A percentile compares a stretch with the other conserved stretches of the same genome.
These are phyloP conservation scores for Euphorbia celastroides DNA, from an alignment of 441 rosid species.

Conservation along the genomic window DNA sequence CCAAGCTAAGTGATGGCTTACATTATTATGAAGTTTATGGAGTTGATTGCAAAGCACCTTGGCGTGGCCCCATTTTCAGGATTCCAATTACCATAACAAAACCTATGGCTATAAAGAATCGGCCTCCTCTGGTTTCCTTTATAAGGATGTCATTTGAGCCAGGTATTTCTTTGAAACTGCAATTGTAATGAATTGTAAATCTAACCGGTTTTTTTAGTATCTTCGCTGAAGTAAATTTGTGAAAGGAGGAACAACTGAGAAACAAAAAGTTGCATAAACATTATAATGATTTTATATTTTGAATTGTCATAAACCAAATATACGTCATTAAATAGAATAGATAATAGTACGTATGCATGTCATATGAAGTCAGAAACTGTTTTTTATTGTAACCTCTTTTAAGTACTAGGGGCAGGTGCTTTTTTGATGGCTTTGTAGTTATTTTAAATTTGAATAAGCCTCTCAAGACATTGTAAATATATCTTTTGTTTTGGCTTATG, in stretches of 20 bases:
- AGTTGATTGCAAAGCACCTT: conserved; percentile 90
- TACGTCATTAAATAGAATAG: background rate
- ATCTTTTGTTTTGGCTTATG: background rate
- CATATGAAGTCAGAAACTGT: background rate
- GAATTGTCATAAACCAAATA: background rate
- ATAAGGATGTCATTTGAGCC: conserved; percentile 78
- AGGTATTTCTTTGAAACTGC: conserved; percentile 42
- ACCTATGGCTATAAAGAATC: conserved; percentile 54
- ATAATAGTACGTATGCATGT: too few relatives aligned
- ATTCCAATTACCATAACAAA: conserved; percentile 88
- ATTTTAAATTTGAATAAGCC: background rate
- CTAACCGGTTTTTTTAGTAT: background rate
- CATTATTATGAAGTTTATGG: conserved; percentile 93
- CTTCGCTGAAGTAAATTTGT: background rate
- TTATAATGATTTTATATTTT: background rate
- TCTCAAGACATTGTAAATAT: background rate
- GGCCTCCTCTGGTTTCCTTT: conserved; percentile 71
- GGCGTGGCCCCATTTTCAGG: conserved; percentile 94
- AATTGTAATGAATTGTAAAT: background rate
- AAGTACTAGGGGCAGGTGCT: background rate
- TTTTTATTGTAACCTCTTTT: background rate
- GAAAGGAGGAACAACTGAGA: background rate
- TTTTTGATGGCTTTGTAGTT: background rate
- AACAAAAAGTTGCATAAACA: background rate
- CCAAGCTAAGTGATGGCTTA: conserved; percentile 72